These are phyloP conservation scores for Coemansia sp. DNA, from an alignment of 192 early-diverging fungal genomes.

Conservation along the genomic window DNA sequence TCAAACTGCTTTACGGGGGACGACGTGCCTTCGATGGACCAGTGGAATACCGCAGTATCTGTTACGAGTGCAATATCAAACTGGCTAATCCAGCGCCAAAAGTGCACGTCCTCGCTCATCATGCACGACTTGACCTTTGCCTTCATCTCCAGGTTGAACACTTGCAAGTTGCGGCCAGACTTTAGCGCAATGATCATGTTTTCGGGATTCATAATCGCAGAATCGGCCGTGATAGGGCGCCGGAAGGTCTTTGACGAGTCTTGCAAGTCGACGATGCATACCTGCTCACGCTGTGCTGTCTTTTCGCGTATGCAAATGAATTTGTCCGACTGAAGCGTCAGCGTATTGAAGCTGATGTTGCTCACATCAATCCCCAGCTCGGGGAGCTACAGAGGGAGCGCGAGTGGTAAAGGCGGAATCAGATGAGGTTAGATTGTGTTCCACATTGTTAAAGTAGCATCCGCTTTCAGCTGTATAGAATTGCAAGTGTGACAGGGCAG, in stretches of 20 bases:
- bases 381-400: conserved; percentile 66
- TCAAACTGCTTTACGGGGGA: conserved; percentile 91
- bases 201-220: conserved; percentile 96
- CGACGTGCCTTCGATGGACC: conserved; percentile 92
- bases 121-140: conserved; percentile 90
- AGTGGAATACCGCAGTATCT: conserved; percentile 87
- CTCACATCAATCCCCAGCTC: conserved; percentile 85
- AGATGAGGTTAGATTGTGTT: conserved; percentile 9
- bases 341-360: conserved; percentile 94
- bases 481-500: not conserved
- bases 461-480: not conserved
- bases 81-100: conserved; percentile 93
- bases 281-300: conserved; percentile 79
- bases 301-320: conserved; percentile 97
- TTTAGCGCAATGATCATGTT: conserved; percentile 95
- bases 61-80: conserved; percentile 89
- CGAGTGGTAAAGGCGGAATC: not conserved
- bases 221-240: conserved; percentile 94
- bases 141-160: conserved; percentile 96
- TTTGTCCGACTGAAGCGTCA: conserved; percentile 97
- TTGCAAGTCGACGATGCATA: conserved; percentile 92
- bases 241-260: conserved; percentile 79
- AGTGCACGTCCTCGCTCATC: conserved; percentile 88
- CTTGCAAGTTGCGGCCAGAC: conserved; percentile 88
- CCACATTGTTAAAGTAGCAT: not conserved